These are phyloP conservation scores for Fraxinus quadrangulata DNA, from an alignment of 257 asterid species.

Conservation along the genomic window DNA sequence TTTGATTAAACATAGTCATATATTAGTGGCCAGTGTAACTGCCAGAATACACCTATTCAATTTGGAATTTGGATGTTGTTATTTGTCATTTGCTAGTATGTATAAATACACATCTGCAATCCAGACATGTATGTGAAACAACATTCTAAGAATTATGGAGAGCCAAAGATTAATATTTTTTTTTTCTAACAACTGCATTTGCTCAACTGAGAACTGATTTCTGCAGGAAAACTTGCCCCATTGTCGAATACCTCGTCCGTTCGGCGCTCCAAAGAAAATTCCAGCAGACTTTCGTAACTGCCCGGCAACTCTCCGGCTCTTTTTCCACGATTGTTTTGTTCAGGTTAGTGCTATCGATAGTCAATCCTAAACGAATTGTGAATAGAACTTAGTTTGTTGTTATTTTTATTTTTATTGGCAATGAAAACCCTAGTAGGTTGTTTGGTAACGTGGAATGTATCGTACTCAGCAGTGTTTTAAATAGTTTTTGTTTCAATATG, in stretches of 20 bases:
- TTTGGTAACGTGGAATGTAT: too few species aligned
- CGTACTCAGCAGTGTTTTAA: too few species aligned
- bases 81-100: slow-evolving; percentile 10
- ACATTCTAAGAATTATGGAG: slow-evolving; percentile 34
- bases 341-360: slow-evolving; percentile 39
- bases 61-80: neutral
- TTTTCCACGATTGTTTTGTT: slow-evolving; percentile 81
- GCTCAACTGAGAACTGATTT: slow-evolving; percentile 49
- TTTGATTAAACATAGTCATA: slow-evolving; percentile 1
- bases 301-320: slow-evolving; percentile 85
- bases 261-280: slow-evolving; percentile 61
- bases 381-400: neutral
- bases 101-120: slow-evolving; percentile 16
- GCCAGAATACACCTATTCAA: slow-evolving; percentile 5
- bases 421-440: too few species aligned
- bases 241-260: slow-evolving; percentile 68
- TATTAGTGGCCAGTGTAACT: slow-evolving; percentile 27
- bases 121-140: slow-evolving; percentile 31
- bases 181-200: slow-evolving; percentile 31
- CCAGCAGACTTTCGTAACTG: slow-evolving; percentile 73
- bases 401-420: too few species aligned
- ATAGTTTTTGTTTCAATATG: too few species aligned
- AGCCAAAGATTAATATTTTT: slow-evolving; percentile 24
- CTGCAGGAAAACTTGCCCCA: slow-evolving; percentile 62
- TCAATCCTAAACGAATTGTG: neutral